Evolutionary conservation across 129 eudicot genomes (phyloP).

Genomic region (Centella asiatica): DNA sequence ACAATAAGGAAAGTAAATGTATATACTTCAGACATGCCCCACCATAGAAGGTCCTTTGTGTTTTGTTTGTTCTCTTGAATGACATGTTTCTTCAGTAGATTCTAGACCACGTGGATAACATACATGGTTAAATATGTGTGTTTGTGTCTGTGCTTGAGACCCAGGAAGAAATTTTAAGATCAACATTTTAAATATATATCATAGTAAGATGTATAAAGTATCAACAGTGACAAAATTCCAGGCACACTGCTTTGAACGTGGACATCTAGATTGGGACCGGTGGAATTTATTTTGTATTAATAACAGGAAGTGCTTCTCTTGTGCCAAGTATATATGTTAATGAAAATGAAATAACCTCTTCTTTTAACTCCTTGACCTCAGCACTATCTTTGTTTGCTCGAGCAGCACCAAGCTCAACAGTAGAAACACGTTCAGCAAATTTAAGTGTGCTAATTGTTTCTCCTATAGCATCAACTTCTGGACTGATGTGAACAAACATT

Average conservation of each 20-base stretch:
- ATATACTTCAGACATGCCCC: neutral
- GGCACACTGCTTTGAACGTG: neutral
- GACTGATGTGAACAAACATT: conserved; percentile 86
- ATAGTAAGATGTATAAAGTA: too few relatives aligned
- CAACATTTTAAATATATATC: neutral
- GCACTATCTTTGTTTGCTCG: conserved; percentile 45
- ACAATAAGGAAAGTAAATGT: neutral
- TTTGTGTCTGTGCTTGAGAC: too few relatives aligned
- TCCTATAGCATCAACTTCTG: conserved; percentile 63
- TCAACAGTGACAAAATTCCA: too few relatives aligned
- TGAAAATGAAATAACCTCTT: conserved; percentile 35
- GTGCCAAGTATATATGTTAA: neutral
- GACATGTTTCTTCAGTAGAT: neutral
- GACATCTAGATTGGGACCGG: too few relatives aligned
- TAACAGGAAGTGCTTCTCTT: neutral
- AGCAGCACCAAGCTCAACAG: conserved; percentile 85
- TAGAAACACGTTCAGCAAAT: conserved; percentile 88
- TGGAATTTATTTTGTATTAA: too few relatives aligned
- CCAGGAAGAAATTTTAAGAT: neutral
- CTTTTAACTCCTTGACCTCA: conserved; percentile 63
- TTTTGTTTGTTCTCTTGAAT: neutral
- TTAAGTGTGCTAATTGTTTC: conserved; percentile 82
- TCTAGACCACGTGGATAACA: neutral
- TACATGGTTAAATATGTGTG: too few relatives aligned
- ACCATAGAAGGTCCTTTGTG: neutral